phyloP scores from a whole-genome alignment of 2,329 filamentous ascomycete species.

The Thermothelomyces thermophilus region DNA sequence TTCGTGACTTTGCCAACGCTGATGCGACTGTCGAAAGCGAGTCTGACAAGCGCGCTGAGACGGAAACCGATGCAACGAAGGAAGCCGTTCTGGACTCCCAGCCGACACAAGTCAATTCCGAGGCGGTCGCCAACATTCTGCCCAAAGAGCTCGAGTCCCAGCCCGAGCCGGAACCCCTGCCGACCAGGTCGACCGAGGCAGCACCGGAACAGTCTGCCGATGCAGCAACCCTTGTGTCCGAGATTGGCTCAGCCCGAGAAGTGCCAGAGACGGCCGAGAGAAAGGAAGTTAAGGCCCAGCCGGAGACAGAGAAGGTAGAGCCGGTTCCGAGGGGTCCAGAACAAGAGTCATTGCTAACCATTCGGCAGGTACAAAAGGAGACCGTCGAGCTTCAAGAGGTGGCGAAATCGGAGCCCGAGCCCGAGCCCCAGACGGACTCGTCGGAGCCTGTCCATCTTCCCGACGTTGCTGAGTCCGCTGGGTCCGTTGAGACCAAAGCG shows the following conservation, averaged over 20 bases:
- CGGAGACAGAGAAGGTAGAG: conserved; percentile 23
- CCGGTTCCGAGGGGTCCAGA: conserved; percentile 8
- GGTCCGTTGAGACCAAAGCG: conserved; percentile 19
- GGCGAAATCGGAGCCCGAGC: conserved; percentile 18
- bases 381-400: conserved; percentile 9
- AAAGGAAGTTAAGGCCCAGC: conserved; percentile 13
- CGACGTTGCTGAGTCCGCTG: conserved; percentile 22
- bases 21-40: not conserved
- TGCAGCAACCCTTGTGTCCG: not conserved
- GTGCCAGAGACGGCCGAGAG: not conserved
- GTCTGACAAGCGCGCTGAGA: not conserved
- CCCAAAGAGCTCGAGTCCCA: conserved; percentile 4
- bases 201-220: not conserved
- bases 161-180: conserved; percentile 1
- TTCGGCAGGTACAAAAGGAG: conserved; percentile 11
- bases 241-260: not conserved
- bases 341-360: conserved; percentile 20
- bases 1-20: conserved; percentile 15
- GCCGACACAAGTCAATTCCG: conserved; percentile 1
- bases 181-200: not conserved
- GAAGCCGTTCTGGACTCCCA: not conserved
- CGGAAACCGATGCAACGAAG: not conserved
- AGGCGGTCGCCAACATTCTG: conserved; percentile 1
- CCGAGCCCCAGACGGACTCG: conserved; percentile 14
- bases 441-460: conserved; percentile 9